These are phyloP conservation scores for Phytophthora gonapodyides DNA, from an alignment of 352 stramenopile species.

Conservation along the genomic window DNA sequence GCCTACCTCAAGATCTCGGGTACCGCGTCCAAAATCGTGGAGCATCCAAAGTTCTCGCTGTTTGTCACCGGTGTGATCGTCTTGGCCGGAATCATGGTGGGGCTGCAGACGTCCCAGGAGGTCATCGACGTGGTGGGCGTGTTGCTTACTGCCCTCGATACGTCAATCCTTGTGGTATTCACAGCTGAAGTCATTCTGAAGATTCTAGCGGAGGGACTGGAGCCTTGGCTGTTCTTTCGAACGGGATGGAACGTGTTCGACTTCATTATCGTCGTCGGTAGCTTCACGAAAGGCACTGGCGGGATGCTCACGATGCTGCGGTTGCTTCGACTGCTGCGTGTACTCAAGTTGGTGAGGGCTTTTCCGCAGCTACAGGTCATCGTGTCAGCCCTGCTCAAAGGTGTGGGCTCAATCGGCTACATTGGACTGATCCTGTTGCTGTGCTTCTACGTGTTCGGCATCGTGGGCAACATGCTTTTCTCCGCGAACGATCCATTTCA, in stretches of 20 bases:
- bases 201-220: conserved; percentile 71
- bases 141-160: conserved; percentile 58
- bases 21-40: conserved; percentile 53
- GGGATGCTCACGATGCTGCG: conserved; percentile 87
- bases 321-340: conserved; percentile 77
- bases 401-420: conserved; percentile 88
- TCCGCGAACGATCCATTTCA: conserved; percentile 87
- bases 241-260: conserved; percentile 85
- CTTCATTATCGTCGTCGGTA: conserved; percentile 84
- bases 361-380: conserved; percentile 91
- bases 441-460: conserved; percentile 92
- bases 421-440: conserved; percentile 89
- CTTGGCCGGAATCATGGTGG: conserved; percentile 75
- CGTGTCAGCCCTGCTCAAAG: conserved; percentile 89
- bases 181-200: conserved; percentile 81
- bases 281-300: conserved; percentile 63
- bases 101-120: conserved; percentile 71
- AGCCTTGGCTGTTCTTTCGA: conserved; percentile 79
- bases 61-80: conserved; percentile 86
- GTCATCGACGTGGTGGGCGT: conserved; percentile 53
- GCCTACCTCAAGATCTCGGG: conserved; percentile 52
- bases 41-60: conserved; percentile 57
- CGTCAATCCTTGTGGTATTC: conserved; percentile 74
- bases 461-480: conserved; percentile 92
- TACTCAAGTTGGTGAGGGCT: conserved; percentile 87